Evolutionary conservation across 1,284 basidiomycete genomes (phyloP).

Genomic region (Ustilago tritici): DNA sequence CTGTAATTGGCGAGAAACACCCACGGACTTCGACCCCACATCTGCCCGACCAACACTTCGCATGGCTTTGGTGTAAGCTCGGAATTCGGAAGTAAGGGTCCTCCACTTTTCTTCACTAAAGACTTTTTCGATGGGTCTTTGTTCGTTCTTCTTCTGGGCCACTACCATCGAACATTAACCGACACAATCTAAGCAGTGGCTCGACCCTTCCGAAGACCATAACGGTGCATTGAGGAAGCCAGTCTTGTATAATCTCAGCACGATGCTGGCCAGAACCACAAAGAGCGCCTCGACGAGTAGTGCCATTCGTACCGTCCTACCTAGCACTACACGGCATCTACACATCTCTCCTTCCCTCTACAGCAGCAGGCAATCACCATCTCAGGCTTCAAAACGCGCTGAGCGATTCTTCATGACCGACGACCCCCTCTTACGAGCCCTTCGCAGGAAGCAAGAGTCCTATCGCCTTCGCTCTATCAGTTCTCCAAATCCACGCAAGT

Average conservation of each 20-base stretch:
- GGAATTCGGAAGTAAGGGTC: constrained; percentile 14
- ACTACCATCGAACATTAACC: not conserved
- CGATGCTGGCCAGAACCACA: not conserved
- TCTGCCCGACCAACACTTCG: not conserved
- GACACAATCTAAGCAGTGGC: not conserved
- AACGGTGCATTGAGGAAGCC: not conserved
- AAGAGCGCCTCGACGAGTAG: not conserved
- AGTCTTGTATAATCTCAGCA: not conserved
- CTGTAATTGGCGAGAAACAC: not conserved
- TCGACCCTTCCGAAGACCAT: not conserved
- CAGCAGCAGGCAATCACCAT: not conserved
- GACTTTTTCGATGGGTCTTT: not conserved
- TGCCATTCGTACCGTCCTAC: not conserved
- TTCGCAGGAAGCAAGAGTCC: constrained; percentile 27
- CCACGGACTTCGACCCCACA: not conserved
- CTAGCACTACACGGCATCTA: not conserved
- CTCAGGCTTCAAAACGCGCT: not conserved
- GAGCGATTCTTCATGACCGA: constrained; percentile 23
- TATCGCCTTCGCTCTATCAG: constrained; percentile 25
- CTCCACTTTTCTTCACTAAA: not conserved
- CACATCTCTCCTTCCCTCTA: not conserved
- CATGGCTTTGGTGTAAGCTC: not conserved
- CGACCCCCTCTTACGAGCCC: constrained; percentile 18
- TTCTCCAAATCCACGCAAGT: constrained; percentile 6
- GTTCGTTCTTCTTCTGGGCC: not conserved